Base-by-base conservation (phyloP, 306 rosid genomes). In the Quercus gilva region DNA sequence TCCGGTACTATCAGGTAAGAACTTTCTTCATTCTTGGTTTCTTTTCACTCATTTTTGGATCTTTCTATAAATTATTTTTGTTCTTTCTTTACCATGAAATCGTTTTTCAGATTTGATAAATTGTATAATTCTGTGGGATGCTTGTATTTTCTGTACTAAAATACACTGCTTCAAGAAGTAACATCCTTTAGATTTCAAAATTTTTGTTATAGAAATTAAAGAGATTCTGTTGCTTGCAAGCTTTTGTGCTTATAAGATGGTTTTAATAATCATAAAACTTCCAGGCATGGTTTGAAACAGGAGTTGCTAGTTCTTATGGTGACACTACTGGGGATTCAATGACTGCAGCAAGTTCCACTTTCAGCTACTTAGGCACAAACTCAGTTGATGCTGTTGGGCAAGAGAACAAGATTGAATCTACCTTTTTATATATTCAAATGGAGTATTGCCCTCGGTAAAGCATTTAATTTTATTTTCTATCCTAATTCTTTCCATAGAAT, bases 241-340 rank as follows among this genome's bases (percentile, higher is more conserved):
- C 25, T 78, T 76, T 19, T 59, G 71, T 81, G 75, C n/a, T 58
- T 37, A 71, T 65, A 63, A 55, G 23, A 79, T 79, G 56, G 56
- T 72, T 77, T 64, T 85, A 77, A 60, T 84, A 59, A 71, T 69
- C 76, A 74, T 71, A 53, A 78, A 75, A 88, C 74, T 87, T 85
- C 69, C 90, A 94, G 99, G 97, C 99, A 53, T 94, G 99, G 99
- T 91, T 90, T 91, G 99, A 94, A 87, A 90, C 94, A 69, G 97
- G 97, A 73, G 84, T 90, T 75, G 60, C 57, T 78, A 88, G 91
- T 82, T 84, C 91, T 86, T 49, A 81, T 71, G 90, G 88, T 78
- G 97, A 94, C 67, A 37, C 78, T 41, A 68, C 84, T 33, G 84
- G 87, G 89, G 92, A 86, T 82, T 94, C 99, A 85, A 79, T 65